A percentile compares a stretch with the other conserved stretches of the same genome.
Conservation (phyloP, 805 yeast species). For the Cyberlindnera meyerae region DNA sequence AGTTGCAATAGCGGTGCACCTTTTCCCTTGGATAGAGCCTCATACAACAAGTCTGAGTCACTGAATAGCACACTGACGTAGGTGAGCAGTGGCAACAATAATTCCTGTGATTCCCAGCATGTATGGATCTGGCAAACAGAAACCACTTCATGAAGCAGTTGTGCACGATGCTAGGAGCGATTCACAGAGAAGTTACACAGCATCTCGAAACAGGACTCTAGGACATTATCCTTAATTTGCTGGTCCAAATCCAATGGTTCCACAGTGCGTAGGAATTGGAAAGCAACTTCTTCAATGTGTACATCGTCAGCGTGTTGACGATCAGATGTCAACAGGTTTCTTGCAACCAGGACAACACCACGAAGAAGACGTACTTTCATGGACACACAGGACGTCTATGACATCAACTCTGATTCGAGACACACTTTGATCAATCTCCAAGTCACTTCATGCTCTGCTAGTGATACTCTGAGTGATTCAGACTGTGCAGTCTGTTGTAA, state of each 20-base stretch:
- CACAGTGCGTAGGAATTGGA: no score
- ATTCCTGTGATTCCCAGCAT: constrained; percentile 4
- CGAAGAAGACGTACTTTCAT: constrained; percentile 25
- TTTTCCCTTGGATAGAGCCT: constrained; percentile 19
- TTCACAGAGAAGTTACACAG: constrained; percentile 16
- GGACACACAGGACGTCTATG: constrained; percentile 3
- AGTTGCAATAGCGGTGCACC: constrained; percentile 13
- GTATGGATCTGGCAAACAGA: constrained; percentile 2
- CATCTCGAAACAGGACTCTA: constrained; percentile 13
- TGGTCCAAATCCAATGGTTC: neutral
- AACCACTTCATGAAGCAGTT: constrained; percentile 10
- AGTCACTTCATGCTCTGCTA: constrained; percentile 23
- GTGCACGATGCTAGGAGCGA: constrained; percentile 5
- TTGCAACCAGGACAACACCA: constrained; percentile 43
- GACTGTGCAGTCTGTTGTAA: constrained; percentile 16
- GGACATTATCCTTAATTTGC: constrained; percentile 1
- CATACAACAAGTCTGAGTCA: constrained; percentile 14
- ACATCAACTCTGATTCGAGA: constrained; percentile 4
- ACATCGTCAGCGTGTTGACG: constrained; percentile 27
- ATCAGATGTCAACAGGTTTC: constrained; percentile 40
- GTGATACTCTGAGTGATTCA: constrained; percentile 21
- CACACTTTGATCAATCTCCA: constrained; percentile 25
- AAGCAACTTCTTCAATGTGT: no score
- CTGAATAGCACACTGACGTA: constrained; percentile 14
- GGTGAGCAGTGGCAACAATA: constrained; percentile 9